Evolutionary conservation across 768 basidiomycete genomes (phyloP), one percentile per base, ranked within the genome.

Genomic region (Xerocomellus chrysenteron): DNA sequence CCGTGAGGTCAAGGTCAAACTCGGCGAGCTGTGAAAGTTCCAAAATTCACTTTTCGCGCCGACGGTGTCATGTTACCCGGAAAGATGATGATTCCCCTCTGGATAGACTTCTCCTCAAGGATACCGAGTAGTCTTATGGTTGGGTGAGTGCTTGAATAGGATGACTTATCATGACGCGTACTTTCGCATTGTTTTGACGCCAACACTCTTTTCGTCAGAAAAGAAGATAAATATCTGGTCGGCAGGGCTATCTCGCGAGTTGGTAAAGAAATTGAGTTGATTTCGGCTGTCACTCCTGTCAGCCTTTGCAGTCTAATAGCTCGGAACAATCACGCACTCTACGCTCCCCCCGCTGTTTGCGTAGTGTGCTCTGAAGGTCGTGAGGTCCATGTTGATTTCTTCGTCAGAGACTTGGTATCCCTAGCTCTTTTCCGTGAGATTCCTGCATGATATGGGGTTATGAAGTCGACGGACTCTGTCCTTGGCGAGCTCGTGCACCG

Each of bases 121-220:
- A 96, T 93, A 57, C 80, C 79, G 51, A 98, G 82, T 62, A 99
- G 78, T 70, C 96, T 98, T 56, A 35, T 4, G 26, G 4, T 17
- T 14, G 16, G n/a, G 50, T 69, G 37, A 68, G 62, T 40, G 30
- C 14, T 19, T 14, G 52, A 26, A 59, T 14, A 17, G 32, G 28
- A 47, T 9, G 26, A n/a, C 30, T 37, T 24, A 41, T 17, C 36
- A 54, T 47, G 32, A 32, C 49, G 32, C 88, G 52, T 71, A 97
- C 96, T 94, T 96, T 77, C 94, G 80, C 93, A 98, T 98, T 4
- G 94, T 93, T 74, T 97, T 96, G 43, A 98, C 94, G 56, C 94
- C 92, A 8, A 98, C 97, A 66, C 92, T 93, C 72, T 79, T 83
- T 74, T 98, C 97, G 45, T 95, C 94, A n/a, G 93, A 87, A 74